These are phyloP conservation scores for Aureobasidium sp. DNA, from an alignment of 2,329 filamentous ascomycete genomes.

Conservation along the genomic window DNA sequence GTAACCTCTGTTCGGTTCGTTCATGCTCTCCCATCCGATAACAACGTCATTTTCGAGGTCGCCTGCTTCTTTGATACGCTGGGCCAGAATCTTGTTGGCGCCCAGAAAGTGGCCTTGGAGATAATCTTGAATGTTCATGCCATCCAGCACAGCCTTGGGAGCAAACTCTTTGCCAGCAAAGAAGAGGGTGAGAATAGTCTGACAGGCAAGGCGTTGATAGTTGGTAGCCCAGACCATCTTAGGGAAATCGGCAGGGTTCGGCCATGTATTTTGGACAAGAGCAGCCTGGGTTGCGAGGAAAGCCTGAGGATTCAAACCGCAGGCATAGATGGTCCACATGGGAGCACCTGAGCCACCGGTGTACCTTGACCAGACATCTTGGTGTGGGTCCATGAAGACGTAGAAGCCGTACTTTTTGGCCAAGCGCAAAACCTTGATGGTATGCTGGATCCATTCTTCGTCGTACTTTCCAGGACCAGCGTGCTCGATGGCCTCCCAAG, in stretches of 20 bases:
- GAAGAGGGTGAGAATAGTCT: constrained; percentile 90
- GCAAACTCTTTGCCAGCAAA: constrained; percentile 87
- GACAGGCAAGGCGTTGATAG: constrained; percentile 77
- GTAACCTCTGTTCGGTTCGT: constrained; percentile 86
- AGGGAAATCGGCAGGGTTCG: constrained; percentile 74
- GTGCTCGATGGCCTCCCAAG: constrained; percentile 97
- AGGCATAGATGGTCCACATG: constrained; percentile 95
- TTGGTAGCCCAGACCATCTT: constrained; percentile 99
- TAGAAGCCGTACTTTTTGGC: constrained; percentile 91
- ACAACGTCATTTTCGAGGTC: constrained; percentile 80
- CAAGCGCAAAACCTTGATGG: constrained; percentile 71
- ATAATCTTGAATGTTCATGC: constrained; percentile 93
- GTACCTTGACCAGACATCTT: constrained; percentile 96
- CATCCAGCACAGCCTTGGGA: constrained; percentile 90
- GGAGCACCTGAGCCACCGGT: constrained; percentile 91
- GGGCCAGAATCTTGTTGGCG: constrained; percentile 73
- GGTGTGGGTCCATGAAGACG: constrained; percentile 97
- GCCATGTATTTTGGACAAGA: constrained; percentile 89
- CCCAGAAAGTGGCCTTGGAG: constrained; percentile 77
- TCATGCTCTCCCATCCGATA: constrained; percentile 93
- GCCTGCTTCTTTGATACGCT: constrained; percentile 79
- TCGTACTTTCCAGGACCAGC: constrained; percentile 87
- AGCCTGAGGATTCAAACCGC: constrained; percentile 75
- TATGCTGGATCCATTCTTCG: constrained; percentile 86
- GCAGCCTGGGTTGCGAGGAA: constrained; percentile 85